Percentiles rank a stretch among this genome's conserved stretches.
These are phyloP conservation scores for Carex myosuroides DNA, from an alignment of 176 grass and related monocot genomes.

Conservation along the genomic window DNA sequence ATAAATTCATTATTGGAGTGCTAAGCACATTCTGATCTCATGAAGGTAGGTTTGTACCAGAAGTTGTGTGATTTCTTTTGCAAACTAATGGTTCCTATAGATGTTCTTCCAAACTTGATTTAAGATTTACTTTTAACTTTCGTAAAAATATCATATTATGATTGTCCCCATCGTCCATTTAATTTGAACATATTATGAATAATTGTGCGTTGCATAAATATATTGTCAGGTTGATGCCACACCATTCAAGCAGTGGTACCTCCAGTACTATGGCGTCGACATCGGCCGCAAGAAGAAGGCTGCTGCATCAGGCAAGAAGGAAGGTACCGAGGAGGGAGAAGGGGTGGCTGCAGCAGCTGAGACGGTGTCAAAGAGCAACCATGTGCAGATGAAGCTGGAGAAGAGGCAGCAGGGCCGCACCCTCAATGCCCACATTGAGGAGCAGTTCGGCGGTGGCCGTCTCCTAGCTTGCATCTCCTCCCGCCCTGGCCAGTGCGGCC, in stretches of 20 bases:
- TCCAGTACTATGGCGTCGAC: constrained; percentile 41
- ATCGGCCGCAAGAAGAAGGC: constrained; percentile 48
- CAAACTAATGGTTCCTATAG: too few relatives aligned
- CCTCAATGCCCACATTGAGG: constrained; percentile 21
- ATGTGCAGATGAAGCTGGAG: constrained; percentile 31
- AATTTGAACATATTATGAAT: not conserved
- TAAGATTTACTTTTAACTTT: not conserved
- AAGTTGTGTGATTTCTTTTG: not conserved
- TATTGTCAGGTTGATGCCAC: constrained; percentile 34
- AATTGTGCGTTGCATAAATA: not conserved
- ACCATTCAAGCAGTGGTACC: constrained; percentile 45
- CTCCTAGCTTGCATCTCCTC: constrained; percentile 28
- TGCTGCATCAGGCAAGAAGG: constrained; percentile 29
- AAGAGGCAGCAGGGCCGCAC: constrained; percentile 27
- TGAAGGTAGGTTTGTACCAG: not conserved
- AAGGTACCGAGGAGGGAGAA: constrained; percentile 27
- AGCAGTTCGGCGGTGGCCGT: constrained; percentile 19
- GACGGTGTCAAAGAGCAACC: constrained; percentile 24
- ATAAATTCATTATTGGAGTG: not conserved
- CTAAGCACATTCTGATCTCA: not conserved
- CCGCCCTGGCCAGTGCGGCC: constrained; percentile 21
- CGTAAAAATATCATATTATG: too few relatives aligned
- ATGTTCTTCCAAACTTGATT: not conserved
- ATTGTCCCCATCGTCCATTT: not conserved
- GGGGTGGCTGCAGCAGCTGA: constrained; percentile 1